Conservation (phyloP, 2,329 filamentous ascomycete species). For the Cladosporium sp. region DNA sequence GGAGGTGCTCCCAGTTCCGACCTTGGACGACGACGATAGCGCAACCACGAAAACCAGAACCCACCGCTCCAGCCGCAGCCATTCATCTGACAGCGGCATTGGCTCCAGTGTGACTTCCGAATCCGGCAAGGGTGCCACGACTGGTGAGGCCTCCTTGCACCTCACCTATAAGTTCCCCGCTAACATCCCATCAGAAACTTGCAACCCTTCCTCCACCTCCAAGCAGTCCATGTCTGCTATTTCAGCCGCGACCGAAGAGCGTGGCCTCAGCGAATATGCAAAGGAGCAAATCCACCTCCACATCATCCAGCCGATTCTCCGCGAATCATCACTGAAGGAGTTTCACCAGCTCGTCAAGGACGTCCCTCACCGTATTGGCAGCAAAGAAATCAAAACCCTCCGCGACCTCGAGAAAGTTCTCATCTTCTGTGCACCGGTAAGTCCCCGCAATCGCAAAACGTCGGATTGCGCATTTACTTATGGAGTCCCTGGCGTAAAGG, state of each 20-base stretch:
- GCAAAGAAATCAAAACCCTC: conserved; percentile 83
- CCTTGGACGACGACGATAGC: conserved; percentile 34
- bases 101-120: conserved; percentile 65
- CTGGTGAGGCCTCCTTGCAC: conserved; percentile 13
- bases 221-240: conserved; percentile 24
- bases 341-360: conserved; percentile 77
- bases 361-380: conserved; percentile 71
- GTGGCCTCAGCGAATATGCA: conserved; percentile 60
- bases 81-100: conserved; percentile 81
- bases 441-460: conserved; percentile 49
- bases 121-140: conserved; percentile 10
- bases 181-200: conserved; percentile 17
- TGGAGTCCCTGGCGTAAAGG: conserved; percentile 64
- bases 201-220: conserved; percentile 21
- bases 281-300: conserved; percentile 74
- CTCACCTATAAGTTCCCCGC: neutral
- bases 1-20: conserved; percentile 46
- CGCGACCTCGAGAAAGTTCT: conserved; percentile 92
- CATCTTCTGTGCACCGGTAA: conserved; percentile 88
- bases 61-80: conserved; percentile 61
- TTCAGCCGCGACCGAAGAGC: conserved; percentile 39
- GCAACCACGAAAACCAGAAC: conserved; percentile 30
- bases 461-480: conserved; percentile 61
- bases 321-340: conserved; percentile 66
- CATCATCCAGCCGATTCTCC: conserved; percentile 72